Evolutionary conservation across 805 yeast genomes (phyloP).

Genomic region (Candida railenensis): DNA sequence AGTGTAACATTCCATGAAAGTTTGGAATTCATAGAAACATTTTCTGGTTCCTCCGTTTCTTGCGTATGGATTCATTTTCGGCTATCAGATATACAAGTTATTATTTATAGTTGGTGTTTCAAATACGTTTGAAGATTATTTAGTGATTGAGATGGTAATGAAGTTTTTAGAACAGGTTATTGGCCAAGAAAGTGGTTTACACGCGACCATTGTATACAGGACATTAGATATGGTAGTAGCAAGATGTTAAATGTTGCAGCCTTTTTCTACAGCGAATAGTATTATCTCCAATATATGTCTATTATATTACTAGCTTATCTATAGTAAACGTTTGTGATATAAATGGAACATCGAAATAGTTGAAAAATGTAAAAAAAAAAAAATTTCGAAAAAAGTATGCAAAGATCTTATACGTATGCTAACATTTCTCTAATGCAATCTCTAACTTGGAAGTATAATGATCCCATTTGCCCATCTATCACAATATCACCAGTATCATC

Average conservation of each 20-base stretch:
- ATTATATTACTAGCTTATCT: not conserved
- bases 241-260: not conserved
- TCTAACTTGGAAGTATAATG: conserved; percentile 75
- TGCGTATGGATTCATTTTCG: conserved; percentile 44
- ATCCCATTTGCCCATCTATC: conserved; percentile 78
- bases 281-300: too few species aligned
- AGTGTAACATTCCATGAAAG: conserved; percentile 43
- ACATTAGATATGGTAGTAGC: not conserved
- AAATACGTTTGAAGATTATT: not conserved
- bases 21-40: conserved; percentile 48
- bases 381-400: not conserved
- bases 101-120: not conserved
- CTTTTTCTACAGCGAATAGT: too few species aligned
- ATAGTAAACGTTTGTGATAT: not conserved
- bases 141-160: not conserved
- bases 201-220: conserved; percentile 1
- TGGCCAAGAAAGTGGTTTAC: conserved; percentile 1
- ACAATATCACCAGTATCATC: conserved; percentile 76
- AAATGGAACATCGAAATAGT: too few species aligned
- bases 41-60: conserved; percentile 48
- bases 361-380: not conserved
- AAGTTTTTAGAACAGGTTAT: conserved; percentile 1
- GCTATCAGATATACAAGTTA: not conserved
- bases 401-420: conserved; percentile 55
- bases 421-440: conserved; percentile 69